Evolutionary conservation across 164 flowering plant species (phyloP).

Genomic region (Vitis amurensis): DNA sequence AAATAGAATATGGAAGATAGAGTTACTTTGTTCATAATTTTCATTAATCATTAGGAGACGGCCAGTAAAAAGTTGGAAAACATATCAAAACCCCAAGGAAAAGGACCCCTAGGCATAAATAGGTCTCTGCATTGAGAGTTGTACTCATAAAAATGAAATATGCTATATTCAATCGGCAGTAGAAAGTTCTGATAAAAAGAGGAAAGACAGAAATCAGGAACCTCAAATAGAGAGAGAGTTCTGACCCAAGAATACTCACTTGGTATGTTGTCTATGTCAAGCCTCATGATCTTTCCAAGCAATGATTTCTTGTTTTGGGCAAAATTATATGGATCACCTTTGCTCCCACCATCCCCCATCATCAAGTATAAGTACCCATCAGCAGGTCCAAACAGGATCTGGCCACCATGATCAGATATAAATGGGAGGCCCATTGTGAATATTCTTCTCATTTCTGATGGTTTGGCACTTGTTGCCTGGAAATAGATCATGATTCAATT

Average conservation of each 20-base stretch:
- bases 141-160: too few species aligned
- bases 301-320: constrained; percentile 61
- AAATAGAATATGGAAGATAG: too few species aligned
- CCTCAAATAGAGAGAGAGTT: too few species aligned
- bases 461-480: constrained; percentile 24
- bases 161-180: too few species aligned
- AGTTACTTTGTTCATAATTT: too few species aligned
- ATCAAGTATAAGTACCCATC: constrained; percentile 46
- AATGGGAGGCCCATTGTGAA: constrained; percentile 48
- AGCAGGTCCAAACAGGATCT: constrained; percentile 52
- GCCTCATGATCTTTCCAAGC: constrained; percentile 41
- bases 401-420: constrained; percentile 40
- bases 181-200: too few species aligned
- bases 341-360: constrained; percentile 40
- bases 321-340: constrained; percentile 55
- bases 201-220: too few species aligned
- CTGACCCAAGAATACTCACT: constrained; percentile 16
- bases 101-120: background rate
- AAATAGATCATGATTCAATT: background rate
- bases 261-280: constrained; percentile 28
- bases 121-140: too few species aligned
- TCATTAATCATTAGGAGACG: too few species aligned
- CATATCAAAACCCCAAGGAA: background rate
- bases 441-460: constrained; percentile 41
- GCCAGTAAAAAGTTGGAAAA: too few species aligned